Percentiles rank a stretch among this genome's conserved stretches.
Evolutionary conservation across 1,139 yeast genomes (phyloP).

Genomic region (Pichia sp.): DNA sequence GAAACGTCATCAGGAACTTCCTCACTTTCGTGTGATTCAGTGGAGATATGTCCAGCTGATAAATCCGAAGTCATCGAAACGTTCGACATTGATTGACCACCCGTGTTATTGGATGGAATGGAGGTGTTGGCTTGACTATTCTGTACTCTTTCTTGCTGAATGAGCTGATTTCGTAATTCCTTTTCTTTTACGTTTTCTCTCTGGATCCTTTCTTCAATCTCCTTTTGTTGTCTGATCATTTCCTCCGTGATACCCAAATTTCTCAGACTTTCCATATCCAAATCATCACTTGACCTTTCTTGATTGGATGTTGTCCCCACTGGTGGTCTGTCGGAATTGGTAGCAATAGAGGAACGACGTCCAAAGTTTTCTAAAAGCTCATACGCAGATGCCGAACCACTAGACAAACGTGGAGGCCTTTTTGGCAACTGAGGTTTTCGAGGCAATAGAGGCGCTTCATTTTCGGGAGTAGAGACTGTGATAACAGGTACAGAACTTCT

Average conservation of each 20-base stretch:
- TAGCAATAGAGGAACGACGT: background rate
- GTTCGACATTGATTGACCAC: background rate
- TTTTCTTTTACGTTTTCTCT: background rate
- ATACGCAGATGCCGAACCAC: conserved; percentile 4
- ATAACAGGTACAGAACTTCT: conserved; percentile 5
- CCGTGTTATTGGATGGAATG: background rate
- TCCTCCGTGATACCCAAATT: conserved; percentile 15
- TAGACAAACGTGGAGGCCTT: conserved; percentile 2
- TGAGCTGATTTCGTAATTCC: background rate
- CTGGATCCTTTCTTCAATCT: conserved; percentile 13
- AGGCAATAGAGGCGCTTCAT: conserved; percentile 13
- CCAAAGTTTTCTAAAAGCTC: conserved; percentile 11
- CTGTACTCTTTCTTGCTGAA: background rate
- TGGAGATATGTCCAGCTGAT: conserved; percentile 1
- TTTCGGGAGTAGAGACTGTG: background rate
- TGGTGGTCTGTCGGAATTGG: background rate
- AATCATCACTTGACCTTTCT: background rate
- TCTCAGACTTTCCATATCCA: conserved; percentile 11
- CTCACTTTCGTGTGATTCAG: conserved; percentile 1
- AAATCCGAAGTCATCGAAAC: background rate
- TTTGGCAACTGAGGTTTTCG: conserved; percentile 13
- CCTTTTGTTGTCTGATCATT: conserved; percentile 12
- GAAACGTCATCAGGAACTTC: conserved; percentile 9
- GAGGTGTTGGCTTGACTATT: background rate
- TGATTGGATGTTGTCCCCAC: background rate